Evolutionary conservation across 495 filamentous ascomycete species (phyloP).

Genomic region (Hypoxylon intermedium): DNA sequence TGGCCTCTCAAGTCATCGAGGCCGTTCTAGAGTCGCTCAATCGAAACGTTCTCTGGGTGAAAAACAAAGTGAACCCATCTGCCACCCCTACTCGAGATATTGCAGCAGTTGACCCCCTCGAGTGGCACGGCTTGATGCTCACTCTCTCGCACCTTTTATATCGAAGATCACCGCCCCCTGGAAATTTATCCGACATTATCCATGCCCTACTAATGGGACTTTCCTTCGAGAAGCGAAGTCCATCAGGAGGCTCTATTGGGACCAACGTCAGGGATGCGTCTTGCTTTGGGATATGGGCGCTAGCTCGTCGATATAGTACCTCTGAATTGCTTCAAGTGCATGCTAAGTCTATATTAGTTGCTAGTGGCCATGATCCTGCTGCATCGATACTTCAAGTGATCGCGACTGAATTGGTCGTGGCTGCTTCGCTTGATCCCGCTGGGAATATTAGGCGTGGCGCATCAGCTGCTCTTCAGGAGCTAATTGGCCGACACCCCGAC

Average conservation of each 20-base stretch:
- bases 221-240: conserved; percentile 82
- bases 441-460: conserved; percentile 92
- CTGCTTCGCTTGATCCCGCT: conserved; percentile 85
- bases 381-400: conserved; percentile 73
- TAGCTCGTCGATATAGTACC: conserved; percentile 87
- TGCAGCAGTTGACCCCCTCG: conserved; percentile 74
- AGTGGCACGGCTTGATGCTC: conserved; percentile 92
- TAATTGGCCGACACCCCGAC: conserved; percentile 91
- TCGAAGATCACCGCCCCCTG: conserved; percentile 71
- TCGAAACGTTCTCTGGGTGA: conserved; percentile 74
- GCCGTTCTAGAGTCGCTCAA: conserved; percentile 78
- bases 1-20: conserved; percentile 85
- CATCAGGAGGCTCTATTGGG: conserved; percentile 82
- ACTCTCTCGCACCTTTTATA: conserved; percentile 86
- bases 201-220: conserved; percentile 75
- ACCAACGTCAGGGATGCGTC: conserved; percentile 95
- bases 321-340: conserved; percentile 72
- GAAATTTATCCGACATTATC: conserved; percentile 72
- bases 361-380: conserved; percentile 40
- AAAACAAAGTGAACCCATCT: conserved; percentile 42
- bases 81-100: conserved; percentile 63
- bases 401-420: conserved; percentile 77
- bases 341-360: conserved; percentile 42
- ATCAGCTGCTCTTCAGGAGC: conserved; percentile 91
- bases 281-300: conserved; percentile 92